Evolutionary conservation across 352 stramenopile genomes (phyloP), one percentile per base, ranked within the genome.

Genomic region (Phytophthora meadii): DNA sequence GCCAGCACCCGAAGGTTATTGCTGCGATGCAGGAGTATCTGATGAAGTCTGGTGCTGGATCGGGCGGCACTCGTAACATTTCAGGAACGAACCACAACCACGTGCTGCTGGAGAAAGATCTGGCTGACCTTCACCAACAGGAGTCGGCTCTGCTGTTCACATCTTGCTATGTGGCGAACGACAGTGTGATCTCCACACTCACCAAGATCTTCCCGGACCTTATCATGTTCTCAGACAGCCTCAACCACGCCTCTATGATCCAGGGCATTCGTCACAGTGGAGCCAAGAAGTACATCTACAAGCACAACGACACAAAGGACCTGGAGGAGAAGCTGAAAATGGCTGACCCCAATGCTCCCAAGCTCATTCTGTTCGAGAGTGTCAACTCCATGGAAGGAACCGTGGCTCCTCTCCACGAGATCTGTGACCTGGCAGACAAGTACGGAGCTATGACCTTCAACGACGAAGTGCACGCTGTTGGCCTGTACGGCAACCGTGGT

Each of bases 201-300:
- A 86, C 84, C 52, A 97, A 97, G 83, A 92, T 97, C 61, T 95
- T 97, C 74, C 90, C 90, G 17, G 87, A 87, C 48, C 68, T 96
- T 9, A 79, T 95, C 67, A 95, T 97, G 81, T 91, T 97, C 67
- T 95, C 84, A 1, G 92, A 98, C 80, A 79, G 71, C 37, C 69
- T 97, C 27, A 98, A 98, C 76, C 93, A 98, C 72, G 91, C 92
- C 56, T 92, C 81, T 1, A 96, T 96, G 86, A 96, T 96, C 52
- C 69, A 94, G 37, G 88, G 88, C 51, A 93, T 96, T 62, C 84
- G 85, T 34, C 78, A 93, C 84, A 89, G 77, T 48, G 62, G 81
- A 40, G 84, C 84, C 22, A 81, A 89, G 56, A 94, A 94, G 72
- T 88, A 82, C 60, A 85, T 94, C 27, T 96, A 94, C 82, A 82